phyloP scores from a whole-genome alignment of 2,329 filamentous ascomycete species.

The Colletotrichum chrysophilum region DNA sequence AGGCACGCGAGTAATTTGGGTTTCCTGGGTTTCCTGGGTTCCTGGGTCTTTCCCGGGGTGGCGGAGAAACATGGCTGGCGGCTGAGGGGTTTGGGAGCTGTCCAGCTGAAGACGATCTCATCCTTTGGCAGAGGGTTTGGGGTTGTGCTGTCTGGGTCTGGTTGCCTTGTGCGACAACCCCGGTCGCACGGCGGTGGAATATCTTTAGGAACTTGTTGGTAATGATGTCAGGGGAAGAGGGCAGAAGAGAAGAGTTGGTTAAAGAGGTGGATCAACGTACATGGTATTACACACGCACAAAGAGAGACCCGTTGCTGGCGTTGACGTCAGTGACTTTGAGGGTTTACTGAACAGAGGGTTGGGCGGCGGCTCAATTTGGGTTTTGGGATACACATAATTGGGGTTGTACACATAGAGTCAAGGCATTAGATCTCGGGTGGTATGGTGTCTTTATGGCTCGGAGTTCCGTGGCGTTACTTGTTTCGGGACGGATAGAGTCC shows the following conservation, averaged over 20 bases:
- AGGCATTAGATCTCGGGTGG: not conserved
- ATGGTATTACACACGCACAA: not conserved
- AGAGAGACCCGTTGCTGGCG: not conserved
- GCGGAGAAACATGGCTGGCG: not conserved
- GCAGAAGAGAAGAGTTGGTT: not conserved
- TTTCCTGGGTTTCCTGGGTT: not conserved
- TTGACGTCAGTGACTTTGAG: not conserved
- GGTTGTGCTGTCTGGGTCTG: not conserved
- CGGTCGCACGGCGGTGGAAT: not conserved
- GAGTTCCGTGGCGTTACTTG: not conserved
- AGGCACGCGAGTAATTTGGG: not conserved
- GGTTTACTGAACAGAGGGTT: not conserved
- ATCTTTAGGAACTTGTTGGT: not conserved
- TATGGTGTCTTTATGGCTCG: not conserved
- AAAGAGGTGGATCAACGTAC: not conserved
- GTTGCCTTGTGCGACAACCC: not conserved
- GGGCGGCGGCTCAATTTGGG: not conserved
- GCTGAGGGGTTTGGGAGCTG: not conserved
- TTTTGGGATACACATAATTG: not conserved
- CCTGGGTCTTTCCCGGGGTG: not conserved
- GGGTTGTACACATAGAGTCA: not conserved
- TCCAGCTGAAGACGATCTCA: not conserved
- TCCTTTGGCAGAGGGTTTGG: not conserved
- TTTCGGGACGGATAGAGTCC: not conserved
- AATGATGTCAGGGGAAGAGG: not conserved